These are phyloP conservation scores for Petunia hybrid DNA, from an alignment of 305 asterid genomes.

Conservation along the genomic window DNA sequence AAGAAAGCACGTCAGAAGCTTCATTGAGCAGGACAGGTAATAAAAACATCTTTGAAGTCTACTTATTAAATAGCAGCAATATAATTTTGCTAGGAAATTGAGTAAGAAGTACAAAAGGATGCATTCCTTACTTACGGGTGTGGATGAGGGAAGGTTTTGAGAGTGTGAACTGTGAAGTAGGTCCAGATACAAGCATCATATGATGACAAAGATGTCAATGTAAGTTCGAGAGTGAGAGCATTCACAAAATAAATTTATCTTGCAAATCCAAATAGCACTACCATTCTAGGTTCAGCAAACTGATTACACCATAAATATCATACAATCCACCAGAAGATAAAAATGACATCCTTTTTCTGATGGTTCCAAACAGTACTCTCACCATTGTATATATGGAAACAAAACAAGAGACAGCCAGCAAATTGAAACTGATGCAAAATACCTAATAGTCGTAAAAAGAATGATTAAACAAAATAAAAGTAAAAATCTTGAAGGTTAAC, in stretches of 20 bases:
- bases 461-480: background rate
- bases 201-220: background rate
- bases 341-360: background rate
- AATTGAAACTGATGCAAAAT: conserved; percentile 3
- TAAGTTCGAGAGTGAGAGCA: background rate
- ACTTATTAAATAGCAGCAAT: background rate
- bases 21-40: conserved; percentile 3
- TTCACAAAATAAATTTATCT: background rate
- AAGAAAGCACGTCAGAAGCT: background rate
- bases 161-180: background rate
- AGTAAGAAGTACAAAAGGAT: background rate
- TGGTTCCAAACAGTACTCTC: background rate
- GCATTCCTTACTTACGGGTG: background rate
- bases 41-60: background rate
- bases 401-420: background rate
- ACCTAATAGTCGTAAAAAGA: background rate
- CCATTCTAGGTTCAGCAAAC: background rate
- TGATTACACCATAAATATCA: background rate
- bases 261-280: background rate
- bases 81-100: background rate
- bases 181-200: background rate
- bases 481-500: conserved; percentile 29
- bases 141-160: background rate
- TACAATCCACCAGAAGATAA: conserved; percentile 5
- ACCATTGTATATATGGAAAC: background rate